These are phyloP conservation scores for Cryptococcus floricola DNA, from an alignment of 1,284 basidiomycete species.

Conservation along the genomic window DNA sequence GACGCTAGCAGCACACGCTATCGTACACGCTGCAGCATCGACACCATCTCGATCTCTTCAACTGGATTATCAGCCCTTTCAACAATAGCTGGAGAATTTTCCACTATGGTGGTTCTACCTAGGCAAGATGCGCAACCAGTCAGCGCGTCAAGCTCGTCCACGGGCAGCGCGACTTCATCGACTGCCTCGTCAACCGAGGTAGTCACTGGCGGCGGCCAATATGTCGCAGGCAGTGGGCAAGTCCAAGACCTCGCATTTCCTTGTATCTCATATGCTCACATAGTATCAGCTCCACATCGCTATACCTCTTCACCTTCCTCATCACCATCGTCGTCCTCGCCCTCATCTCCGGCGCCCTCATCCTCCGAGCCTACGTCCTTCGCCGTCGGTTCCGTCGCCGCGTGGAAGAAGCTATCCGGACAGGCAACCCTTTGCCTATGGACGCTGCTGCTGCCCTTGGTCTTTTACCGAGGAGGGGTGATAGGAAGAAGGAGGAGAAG, in stretches of 20 bases:
- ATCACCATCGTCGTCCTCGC: slow-evolving; percentile 44
- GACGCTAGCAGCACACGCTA: not conserved
- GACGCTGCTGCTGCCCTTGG: slow-evolving; percentile 26
- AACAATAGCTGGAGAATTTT: too few species aligned
- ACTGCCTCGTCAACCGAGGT: not conserved
- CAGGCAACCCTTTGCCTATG: slow-evolving; percentile 33
- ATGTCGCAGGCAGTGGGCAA: too few species aligned
- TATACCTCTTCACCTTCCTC: slow-evolving; percentile 50
- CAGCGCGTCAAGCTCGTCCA: too few species aligned
- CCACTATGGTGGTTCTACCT: too few species aligned
- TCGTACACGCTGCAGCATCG: too few species aligned
- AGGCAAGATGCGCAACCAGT: too few species aligned
- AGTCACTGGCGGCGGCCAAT: too few species aligned
- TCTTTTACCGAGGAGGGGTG: slow-evolving; percentile 2
- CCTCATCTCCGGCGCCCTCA: slow-evolving; percentile 35
- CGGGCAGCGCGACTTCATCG: too few species aligned
- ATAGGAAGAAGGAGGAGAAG: slow-evolving; percentile 21
- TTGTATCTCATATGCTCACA: too few species aligned
- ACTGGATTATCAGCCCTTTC: too few species aligned
- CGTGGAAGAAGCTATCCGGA: slow-evolving; percentile 38
- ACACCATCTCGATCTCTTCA: not conserved
- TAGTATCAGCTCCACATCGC: too few species aligned
- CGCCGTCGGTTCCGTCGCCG: slow-evolving; percentile 36
- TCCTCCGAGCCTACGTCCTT: slow-evolving; percentile 40
- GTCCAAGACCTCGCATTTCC: too few species aligned